These are phyloP conservation scores for Papiliotrema nemorosa DNA, from an alignment of 1,284 basidiomycete species.

Conservation along the genomic window DNA sequence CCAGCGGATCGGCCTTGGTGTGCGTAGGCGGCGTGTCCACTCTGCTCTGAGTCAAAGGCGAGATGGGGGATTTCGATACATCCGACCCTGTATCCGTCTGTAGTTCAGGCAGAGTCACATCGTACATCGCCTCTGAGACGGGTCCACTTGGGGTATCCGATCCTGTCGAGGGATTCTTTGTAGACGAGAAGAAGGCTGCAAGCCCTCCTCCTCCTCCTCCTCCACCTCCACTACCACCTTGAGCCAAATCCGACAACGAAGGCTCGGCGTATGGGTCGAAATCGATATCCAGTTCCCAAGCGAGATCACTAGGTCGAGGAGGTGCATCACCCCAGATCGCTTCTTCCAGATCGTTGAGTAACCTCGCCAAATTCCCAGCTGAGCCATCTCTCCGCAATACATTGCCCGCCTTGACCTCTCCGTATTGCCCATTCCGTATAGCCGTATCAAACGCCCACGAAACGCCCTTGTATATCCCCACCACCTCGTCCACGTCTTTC, in stretches of 20 bases:
- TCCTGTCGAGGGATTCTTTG: too few relatives aligned
- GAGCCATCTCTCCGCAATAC: conserved; percentile 22
- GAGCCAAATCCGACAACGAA: not conserved
- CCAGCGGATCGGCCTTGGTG: conserved; percentile 1
- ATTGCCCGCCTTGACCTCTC: conserved; percentile 26
- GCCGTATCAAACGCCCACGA: conserved; percentile 36
- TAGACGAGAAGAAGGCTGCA: not conserved
- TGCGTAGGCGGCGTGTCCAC: not conserved
- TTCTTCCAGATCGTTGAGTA: conserved; percentile 45
- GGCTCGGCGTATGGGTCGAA: conserved; percentile 41
- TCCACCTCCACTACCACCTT: not conserved
- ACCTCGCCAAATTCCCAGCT: conserved; percentile 31
- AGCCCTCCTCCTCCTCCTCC: not conserved
- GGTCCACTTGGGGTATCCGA: not conserved
- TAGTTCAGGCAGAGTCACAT: conserved; percentile 3
- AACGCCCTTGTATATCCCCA: conserved; percentile 40
- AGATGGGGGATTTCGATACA: conserved; percentile 4
- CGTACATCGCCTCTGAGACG: conserved; percentile 9
- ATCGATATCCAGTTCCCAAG: conserved; percentile 34
- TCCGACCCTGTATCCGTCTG: not conserved
- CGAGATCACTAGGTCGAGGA: conserved; percentile 40
- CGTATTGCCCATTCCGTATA: conserved; percentile 31
- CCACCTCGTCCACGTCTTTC: conserved; percentile 40
- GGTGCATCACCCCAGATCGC: conserved; percentile 44
- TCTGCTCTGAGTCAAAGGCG: too few relatives aligned